Evolutionary conservation across 257 asterid species (phyloP).

Genomic region (Solanum dulcamara): DNA sequence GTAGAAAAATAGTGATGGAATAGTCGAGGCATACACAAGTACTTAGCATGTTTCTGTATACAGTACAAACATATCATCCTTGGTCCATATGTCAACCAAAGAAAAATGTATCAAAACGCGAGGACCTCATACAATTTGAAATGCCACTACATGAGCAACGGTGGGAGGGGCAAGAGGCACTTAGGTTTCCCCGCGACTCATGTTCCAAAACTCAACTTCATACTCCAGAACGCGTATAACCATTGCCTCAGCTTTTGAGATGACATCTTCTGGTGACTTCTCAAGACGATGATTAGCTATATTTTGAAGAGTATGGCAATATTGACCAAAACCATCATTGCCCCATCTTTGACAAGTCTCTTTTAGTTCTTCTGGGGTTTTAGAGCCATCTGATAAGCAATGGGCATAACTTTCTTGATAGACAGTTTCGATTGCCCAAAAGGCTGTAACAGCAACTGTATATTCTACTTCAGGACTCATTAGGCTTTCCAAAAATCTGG

Average conservation of each 20-base stretch:
- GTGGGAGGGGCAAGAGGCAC: background rate
- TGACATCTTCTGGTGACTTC: slow-evolving; percentile 35
- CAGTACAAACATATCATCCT: background rate
- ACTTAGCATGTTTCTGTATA: background rate
- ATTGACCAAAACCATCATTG: slow-evolving; percentile 38
- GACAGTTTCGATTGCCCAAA: slow-evolving; percentile 77
- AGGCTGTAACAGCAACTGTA: slow-evolving; percentile 49
- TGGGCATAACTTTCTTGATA: slow-evolving; percentile 86
- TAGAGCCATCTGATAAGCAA: slow-evolving; percentile 50
- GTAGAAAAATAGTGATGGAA: background rate
- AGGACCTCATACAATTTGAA: background rate
- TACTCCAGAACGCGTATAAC: slow-evolving; percentile 41
- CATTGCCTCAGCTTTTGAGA: slow-evolving; percentile 45
- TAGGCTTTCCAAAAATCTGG: slow-evolving; percentile 57
- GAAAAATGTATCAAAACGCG: background rate
- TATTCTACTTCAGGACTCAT: slow-evolving; percentile 52
- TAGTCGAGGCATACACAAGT: background rate
- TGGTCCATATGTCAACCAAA: background rate
- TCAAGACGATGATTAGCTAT: slow-evolving; percentile 39
- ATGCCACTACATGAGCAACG: background rate
- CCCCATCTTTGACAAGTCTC: slow-evolving; percentile 77
- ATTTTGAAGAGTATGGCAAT: slow-evolving; percentile 37
- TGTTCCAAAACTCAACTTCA: slow-evolving; percentile 77
- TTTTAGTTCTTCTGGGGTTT: slow-evolving; percentile 54
- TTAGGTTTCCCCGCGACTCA: slow-evolving; percentile 34